phyloP scores from a whole-genome alignment of 83 land plant species.

The Thuja plicata region DNA sequence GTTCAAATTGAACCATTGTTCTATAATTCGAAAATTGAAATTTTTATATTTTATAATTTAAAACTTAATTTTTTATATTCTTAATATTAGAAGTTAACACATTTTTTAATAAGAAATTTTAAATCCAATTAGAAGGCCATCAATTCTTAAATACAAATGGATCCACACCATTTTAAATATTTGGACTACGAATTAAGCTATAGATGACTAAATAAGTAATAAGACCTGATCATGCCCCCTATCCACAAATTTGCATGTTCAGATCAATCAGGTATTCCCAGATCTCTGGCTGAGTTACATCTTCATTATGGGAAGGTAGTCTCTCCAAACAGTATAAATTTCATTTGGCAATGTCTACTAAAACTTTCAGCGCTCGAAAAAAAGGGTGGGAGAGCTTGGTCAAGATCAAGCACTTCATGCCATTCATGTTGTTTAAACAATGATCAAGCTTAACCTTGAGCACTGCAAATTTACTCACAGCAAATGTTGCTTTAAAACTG shows the following conservation, averaged over 20 bases:
- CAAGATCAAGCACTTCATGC: background rate
- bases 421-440: background rate
- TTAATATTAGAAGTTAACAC: too few species aligned
- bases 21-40: too few species aligned
- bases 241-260: background rate
- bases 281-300: background rate
- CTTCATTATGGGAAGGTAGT: background rate
- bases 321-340: background rate
- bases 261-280: background rate
- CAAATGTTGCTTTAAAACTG: background rate
- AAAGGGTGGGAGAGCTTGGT: background rate
- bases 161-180: background rate
- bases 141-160: background rate
- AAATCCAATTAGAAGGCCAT: background rate
- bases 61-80: too few species aligned
- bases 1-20: too few species aligned
- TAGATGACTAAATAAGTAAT: background rate
- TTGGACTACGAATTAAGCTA: background rate
- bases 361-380: background rate
- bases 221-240: background rate
- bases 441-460: background rate
- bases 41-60: too few species aligned
- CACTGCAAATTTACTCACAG: background rate
- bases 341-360: background rate
- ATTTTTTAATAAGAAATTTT: background rate